These are phyloP conservation scores for Cryptococcus amylolentus DNA, from an alignment of 1,284 basidiomycete genomes.

Conservation along the genomic window DNA sequence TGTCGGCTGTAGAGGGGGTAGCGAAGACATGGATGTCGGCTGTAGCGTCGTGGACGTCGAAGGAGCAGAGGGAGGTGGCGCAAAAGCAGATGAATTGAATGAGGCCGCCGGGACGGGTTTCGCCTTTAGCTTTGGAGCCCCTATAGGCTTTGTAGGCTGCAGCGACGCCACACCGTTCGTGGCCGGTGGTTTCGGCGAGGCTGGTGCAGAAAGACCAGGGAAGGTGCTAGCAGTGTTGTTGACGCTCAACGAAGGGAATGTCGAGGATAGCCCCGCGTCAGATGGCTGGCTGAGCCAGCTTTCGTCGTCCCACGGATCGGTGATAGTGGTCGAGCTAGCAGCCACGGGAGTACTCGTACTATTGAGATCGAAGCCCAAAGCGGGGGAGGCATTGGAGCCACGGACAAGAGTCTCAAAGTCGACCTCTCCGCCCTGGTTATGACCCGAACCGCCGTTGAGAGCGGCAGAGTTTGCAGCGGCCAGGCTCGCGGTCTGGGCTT, in stretches of 20 bases:
- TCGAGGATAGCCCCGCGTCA: constrained; percentile 18
- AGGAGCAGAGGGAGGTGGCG: constrained; percentile 2
- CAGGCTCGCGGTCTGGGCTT: constrained; percentile 39
- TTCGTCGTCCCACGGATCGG: constrained; percentile 43
- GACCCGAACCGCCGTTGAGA: constrained; percentile 15
- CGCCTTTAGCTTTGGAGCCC: constrained; percentile 32
- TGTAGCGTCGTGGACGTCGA: background rate
- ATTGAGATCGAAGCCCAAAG: background rate
- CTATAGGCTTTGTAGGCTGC: background rate
- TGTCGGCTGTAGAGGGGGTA: constrained; percentile 4
- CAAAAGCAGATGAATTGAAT: constrained; percentile 41
- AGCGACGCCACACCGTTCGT: background rate
- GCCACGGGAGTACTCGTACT: background rate
- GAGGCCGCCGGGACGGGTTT: constrained; percentile 35
- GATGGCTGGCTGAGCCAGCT: constrained; percentile 35
- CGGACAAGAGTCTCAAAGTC: constrained; percentile 50
- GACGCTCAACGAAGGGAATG: constrained; percentile 17
- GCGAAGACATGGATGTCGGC: background rate
- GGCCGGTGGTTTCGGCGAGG: constrained; percentile 1
- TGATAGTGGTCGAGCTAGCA: background rate
- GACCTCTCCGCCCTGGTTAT: constrained; percentile 31
- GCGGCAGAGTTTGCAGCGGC: constrained; percentile 20
- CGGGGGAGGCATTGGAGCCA: constrained; percentile 12
- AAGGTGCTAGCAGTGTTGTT: constrained; percentile 8
- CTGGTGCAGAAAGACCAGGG: constrained; percentile 10